phyloP scores from a whole-genome alignment of 2,329 filamentous ascomycete genomes.

The Epichloe sp. region DNA sequence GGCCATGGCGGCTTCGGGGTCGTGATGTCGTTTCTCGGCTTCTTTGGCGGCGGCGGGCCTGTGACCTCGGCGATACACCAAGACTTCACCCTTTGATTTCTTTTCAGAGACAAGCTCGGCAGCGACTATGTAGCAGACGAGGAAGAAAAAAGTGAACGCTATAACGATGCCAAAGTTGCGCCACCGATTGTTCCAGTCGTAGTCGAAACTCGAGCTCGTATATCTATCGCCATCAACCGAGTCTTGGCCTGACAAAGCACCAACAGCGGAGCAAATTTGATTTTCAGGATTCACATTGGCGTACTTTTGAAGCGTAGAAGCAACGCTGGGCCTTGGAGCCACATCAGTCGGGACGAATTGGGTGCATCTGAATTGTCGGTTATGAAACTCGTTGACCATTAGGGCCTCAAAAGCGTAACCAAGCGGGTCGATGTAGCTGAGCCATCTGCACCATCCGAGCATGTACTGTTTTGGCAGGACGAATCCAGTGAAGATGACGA shows the following conservation, averaged over 20 bases:
- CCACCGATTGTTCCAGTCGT: conserved; percentile 49
- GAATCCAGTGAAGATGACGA: conserved; percentile 62
- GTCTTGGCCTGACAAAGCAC: conserved; percentile 38
- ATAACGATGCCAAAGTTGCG: conserved; percentile 58
- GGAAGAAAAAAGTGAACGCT: conserved; percentile 50
- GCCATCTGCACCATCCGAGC: conserved; percentile 71
- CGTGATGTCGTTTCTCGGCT: conserved; percentile 49
- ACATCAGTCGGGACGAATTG: conserved; percentile 29
- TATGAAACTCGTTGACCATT: conserved; percentile 72
- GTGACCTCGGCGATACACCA: conserved; percentile 61
- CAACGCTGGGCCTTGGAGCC: not conserved
- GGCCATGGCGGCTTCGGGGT: conserved; percentile 39
- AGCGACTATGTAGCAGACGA: conserved; percentile 46
- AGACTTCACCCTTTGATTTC: conserved; percentile 64
- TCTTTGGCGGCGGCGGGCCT: conserved; percentile 42
- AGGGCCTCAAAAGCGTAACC: conserved; percentile 70
- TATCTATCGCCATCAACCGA: conserved; percentile 47
- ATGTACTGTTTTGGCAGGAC: conserved; percentile 54
- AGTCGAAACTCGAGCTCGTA: conserved; percentile 39
- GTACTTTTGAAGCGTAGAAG: conserved; percentile 10
- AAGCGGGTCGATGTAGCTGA: conserved; percentile 69
- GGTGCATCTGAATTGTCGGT: conserved; percentile 43
- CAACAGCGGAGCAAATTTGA: conserved; percentile 45
- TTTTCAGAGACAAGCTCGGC: conserved; percentile 52
- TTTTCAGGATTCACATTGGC: conserved; percentile 21